Percentiles rank a stretch among this genome's conserved stretches.
These are phyloP conservation scores for Puccinia brachypodii DNA, from an alignment of 1,284 basidiomycete genomes.

Conservation along the genomic window DNA sequence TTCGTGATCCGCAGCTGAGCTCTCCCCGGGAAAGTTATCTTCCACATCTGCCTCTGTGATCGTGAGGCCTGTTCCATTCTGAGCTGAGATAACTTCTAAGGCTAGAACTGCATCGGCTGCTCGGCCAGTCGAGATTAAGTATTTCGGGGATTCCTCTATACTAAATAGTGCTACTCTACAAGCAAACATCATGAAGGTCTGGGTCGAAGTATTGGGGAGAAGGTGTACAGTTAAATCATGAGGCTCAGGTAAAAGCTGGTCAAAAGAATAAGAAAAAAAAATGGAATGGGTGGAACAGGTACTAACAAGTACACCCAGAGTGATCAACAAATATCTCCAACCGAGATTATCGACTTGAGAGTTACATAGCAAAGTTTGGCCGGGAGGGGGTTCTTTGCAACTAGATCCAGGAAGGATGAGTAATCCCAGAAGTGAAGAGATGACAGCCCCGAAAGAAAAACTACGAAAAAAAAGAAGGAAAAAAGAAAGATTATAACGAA, in stretches of 20 bases:
- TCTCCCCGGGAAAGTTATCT: constrained; percentile 58
- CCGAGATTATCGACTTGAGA: constrained; percentile 71
- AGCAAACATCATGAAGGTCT: constrained; percentile 84
- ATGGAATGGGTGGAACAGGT: background rate
- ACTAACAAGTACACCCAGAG: constrained; percentile 63
- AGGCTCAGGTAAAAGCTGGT: background rate
- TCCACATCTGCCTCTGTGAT: constrained; percentile 72
- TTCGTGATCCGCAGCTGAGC: background rate
- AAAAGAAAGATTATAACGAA: constrained; percentile 23
- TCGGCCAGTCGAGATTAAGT: constrained; percentile 78
- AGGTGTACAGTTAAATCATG: constrained; percentile 58
- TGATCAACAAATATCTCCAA: constrained; percentile 78
- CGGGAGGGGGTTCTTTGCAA: constrained; percentile 62
- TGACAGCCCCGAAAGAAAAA: constrained; percentile 85
- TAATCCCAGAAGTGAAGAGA: constrained; percentile 75
- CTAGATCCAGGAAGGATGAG: constrained; percentile 74
- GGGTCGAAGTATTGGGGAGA: constrained; percentile 54
- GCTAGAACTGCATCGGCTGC: constrained; percentile 76
- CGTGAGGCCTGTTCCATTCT: constrained; percentile 72
- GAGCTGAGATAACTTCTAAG: constrained; percentile 75
- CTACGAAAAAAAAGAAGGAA: constrained; percentile 35
- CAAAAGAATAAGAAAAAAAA: background rate
- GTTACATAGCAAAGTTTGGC: constrained; percentile 62
- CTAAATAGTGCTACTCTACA: constrained; percentile 84
- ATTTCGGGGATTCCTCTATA: constrained; percentile 88